Base-by-base conservation (phyloP, 1,139 yeast species). In the Pichia sp. region DNA sequence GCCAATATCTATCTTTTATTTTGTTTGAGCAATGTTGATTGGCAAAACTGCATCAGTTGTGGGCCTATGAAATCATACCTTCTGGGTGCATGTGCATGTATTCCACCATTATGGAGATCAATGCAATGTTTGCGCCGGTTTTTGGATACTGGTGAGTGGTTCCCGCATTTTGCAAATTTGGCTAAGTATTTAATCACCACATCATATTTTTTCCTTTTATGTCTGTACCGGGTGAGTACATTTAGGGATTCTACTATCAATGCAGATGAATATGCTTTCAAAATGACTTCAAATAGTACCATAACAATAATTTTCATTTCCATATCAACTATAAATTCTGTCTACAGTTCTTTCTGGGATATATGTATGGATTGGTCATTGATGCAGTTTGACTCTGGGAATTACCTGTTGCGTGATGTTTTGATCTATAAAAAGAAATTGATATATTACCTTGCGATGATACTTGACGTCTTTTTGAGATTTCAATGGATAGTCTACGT, bases 361-460 rank as follows among this genome's bases (percentile, higher is more conserved):
- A 62, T 93, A 10, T 66, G 86, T 28, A 86, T 91, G 95, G 98
- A 91, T 64, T 93, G 95, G 88, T 87, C 96, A 1, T 64, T 91
- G 48, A 64, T 83, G 41, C 96, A 87, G 56, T 54, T 66, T 10
- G 70, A 68, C 6, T 72, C 88, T 6, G 68, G 69, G 46, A 64
- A 82, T 52, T 63, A 63, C 40, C 61, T 78, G 33, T 64, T 91
- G 38, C 69, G 97, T 48, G 79, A 84, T 48, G 79, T 38, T 3
- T 23, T 38, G 82, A 51, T 64, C 87, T 34, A 77, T 77, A 36
- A 81, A 67, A 54, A 69, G 69, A 26, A 61, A 59, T 10, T 75
- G 80, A 6, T 69, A 7, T 91, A 91, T 59, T 88, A 88, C 52
- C 42, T 60, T 17, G 91, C 94, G 0, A 83, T 87, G 66, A 58